Base-by-base conservation (phyloP, 352 stramenopile species). In the Blastocystis sp. region DNA sequence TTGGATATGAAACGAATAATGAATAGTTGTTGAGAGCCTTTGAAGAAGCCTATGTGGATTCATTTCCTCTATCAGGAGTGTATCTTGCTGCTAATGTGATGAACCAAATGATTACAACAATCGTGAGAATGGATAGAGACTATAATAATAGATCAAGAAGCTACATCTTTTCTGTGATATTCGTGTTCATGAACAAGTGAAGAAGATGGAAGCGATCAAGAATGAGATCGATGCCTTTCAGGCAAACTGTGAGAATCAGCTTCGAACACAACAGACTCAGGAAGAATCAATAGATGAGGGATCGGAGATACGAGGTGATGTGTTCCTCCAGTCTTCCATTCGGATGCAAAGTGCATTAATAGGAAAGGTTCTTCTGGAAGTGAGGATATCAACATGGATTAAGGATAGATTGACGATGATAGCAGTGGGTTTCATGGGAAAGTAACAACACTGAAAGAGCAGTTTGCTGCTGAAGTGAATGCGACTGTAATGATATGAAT, bases 191-290 rank as follows among this genome's bases (percentile, higher is more conserved):
- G 63, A 75, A 32, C 63, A 75, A 54, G 63, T 75, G 4, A 75
- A 75, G 52, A 49, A n/a, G 19, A 75, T 75, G 32, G 29, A 32
- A 0, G 29, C 63, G 0, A 75, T 75, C 37, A 32, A 49, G 63
- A 54, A 54, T 21, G 63, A 75, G 51, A 75, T 75, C 19, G 63
- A 75, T 75, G 21, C 29, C 4, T 75, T 75, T 42, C 63, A 75
- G 39, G 16, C 16, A 19, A 54, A 39, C 37, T 54, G 29, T 42
- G 63, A 75, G 21, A 46, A 75, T 14, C 19, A 24, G 0, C 7
- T 75, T 4, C 21, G 29, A 39, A 42, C 21, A 21, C 21, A n/a
- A n/a, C 61, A 39, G 6, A 24, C 63, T 12, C 14, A 49, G 29
- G 19, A 75, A 21, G 39, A 49, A 24, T 24, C 29, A 5, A 32